Evolutionary conservation across 768 basidiomycete species (phyloP), one percentile per base, ranked within the genome.

Genomic region (Tricholoma hemisulphureum): DNA sequence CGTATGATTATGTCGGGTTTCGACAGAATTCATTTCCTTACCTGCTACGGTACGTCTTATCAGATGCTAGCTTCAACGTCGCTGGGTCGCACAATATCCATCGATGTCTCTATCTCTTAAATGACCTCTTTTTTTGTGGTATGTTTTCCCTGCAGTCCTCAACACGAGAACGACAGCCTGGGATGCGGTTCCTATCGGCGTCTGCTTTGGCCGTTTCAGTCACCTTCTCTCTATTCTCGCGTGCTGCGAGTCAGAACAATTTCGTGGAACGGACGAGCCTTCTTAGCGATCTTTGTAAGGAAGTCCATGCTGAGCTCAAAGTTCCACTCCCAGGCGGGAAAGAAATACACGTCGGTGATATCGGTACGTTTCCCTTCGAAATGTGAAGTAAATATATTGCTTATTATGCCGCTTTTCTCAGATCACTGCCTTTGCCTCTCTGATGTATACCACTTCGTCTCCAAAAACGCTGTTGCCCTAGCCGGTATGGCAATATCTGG

Each of bases 401-500:
- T 59, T 26, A 48, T 34, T 6, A 13, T 20, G n/a, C 35, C 35
- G 55, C 24, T 2, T 31, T 49, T 48, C 14, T 1, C 9, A n/a
- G 21, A 29, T 13, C 14, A 80, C 3, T 83, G 82, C 49, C 61
- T 81, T 29, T 83, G 82, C 58, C 28, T 77, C 14, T 77, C 79
- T 14, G 67, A 56, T 6, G 56, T 82, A 28, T 71, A 74, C 0
- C 53, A 53, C 23, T 75, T 78, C 60, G 51, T 80, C 3, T 20
- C 65, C 6, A 69, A 71, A 6, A 73, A 78, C 52, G 6, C 61
- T 0, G 46, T 74, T n/a, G 67, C 71, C 5, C 58, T 69, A 8
- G 48, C 64, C 20, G 77, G 71, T 7, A 68, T 70, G 34, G 61
- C 58, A 0, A 34, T 74, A 13, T 68, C 62, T 11, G 80, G 80